Evolutionary conservation across 140 eudicot species (phyloP), one percentile per base, ranked within the genome.

Genomic region (Anethum foeniculum): DNA sequence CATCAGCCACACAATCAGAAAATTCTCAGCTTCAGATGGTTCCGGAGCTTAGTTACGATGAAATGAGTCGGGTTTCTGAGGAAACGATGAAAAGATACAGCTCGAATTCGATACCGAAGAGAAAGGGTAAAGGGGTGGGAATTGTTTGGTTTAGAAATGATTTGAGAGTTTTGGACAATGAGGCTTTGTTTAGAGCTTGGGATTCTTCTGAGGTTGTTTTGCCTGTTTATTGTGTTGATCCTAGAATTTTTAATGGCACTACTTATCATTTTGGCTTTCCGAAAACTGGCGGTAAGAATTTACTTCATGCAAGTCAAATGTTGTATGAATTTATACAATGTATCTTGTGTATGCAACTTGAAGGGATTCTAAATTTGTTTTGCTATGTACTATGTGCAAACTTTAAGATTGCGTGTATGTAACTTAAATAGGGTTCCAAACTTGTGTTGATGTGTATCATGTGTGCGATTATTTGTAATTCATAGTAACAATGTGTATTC

Each of bases 111-210:
- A 3, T 46, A 58, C n/a, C 80, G 18, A 64, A 13, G 64, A 78
- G 94, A 65, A 78, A 77, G 38, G 95, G 92, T 2, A 85, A 75
- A 81, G 95, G 95, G 71, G 83, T 90, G 1, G 75, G 88, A 15
- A 90, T 90, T 85, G 92, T 88, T 76, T 90, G 95, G 95, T 88
- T 90, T 43, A 85, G 92, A 77, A 90, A 88, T 83, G 95, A 90
- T 83, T 83, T 90, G 84, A 90, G 95, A 34, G 82, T 88, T 12
- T 76, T 88, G 87, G 95, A 90, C 79, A 90, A 90, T 78, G 95
- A 90, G 81, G 92, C 84, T 21, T 72, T 90, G 83, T 86, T 78
- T 48, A 86, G 54, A 78, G 95, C 90, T 23, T 90, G 95, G 92
- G 69, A 48, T 52, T 84, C 88, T 16, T 90, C 95, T 8, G 84